Base-by-base conservation (phyloP, 225 moss, liverwort and hornwort species). In the Pleurozium schreberi region DNA sequence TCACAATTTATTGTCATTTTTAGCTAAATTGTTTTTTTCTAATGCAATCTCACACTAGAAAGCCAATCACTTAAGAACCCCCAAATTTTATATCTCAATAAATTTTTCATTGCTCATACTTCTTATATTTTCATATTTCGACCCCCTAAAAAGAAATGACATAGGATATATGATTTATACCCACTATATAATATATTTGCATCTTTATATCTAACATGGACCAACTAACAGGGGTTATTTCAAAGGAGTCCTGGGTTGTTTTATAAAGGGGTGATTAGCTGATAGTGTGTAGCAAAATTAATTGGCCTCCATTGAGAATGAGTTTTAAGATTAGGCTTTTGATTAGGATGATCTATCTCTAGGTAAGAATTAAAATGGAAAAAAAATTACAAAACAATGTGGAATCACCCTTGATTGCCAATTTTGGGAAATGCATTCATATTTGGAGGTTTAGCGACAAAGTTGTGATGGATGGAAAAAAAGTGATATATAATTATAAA, bases 231-330 rank as follows among this genome's bases (percentile, higher is more conserved):
- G 2, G 6, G 2, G 28, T 43, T 43, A 27, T 27, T 43, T 43
- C 0, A 4, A 43, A 27, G 5, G 5, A 23, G 5, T n/a, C 2
- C 0, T 27, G 0, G 12, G 3, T 8, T n/a, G 13, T 27, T 14
- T 9, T 42, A n/a, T 9, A 5, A 14, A 1, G 2, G 28, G 27
- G 0, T 6, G 2, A 73, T 18, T 28, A 28, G 25, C 45, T 3
- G 28, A 17, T 30, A 73, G 27, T 45, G 3, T 71, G 73, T 18
- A 2, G 17, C 10, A 73, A 73, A 73, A 30, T 18, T 10, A 18
- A 11, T 6, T 18, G 6, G 2, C 0, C 2, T 6, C 31, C 3
- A 47, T 19, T 47, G 7, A 31, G 1, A 75, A 47, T 45, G 47
- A 31, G 7, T 20, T 19, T 74, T 11, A 49, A 19, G 8, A 42